Base-by-base conservation (phyloP, 768 basidiomycete genomes). In the Psilocybe azurescens region DNA sequence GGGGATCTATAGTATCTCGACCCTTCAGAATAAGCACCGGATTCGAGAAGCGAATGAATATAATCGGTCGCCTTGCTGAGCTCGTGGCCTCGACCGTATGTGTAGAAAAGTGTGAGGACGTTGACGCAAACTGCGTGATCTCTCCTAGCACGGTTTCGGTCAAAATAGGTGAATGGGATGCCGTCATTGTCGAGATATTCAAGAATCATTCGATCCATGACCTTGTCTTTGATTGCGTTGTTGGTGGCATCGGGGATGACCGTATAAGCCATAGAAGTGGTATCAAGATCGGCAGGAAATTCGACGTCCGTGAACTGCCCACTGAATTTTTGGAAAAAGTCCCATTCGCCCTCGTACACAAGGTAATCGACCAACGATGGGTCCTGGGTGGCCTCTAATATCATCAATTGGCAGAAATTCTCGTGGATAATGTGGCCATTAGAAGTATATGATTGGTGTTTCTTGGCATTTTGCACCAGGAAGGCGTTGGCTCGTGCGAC, bases 401-500 rank as follows among this genome's bases (percentile, higher is more conserved):
- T 18, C 16, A 53, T 5, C 16, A 53, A 16, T n/a, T 53, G 52
- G 7, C 16, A 33, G 30, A 53, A 53, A 14, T 53, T 53, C 6
- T 53, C 52, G 33, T 53, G 9, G 7, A 53, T n/a, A 9, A 53
- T 53, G 8, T 14, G 14, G n/a, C 33, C 52, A 7, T 4, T 38
- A 14, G 52, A 53, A 1, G 32, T 28, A 24, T 53, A 20, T 16
- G 52, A 36, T 18, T 4, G 52, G n/a, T 36, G 52, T 6, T 53
- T 36, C 33, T 16, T 53, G 14, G 52, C 30, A 33, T 53, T 30
- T n/a, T 53, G 7, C 3, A 53, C 13, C 8, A 53, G 52, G 30
- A 36, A 53, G 16, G 33, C 16, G 3, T 38, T 14, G 18, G 70
- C 79, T 3, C 78, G 71, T 24, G 65, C 50, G 18, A 74, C 55